Percentiles rank a stretch among this genome's conserved stretches.
Evolutionary conservation across 768 basidiomycete species (phyloP).

Genomic region (Suillus spraguei): DNA sequence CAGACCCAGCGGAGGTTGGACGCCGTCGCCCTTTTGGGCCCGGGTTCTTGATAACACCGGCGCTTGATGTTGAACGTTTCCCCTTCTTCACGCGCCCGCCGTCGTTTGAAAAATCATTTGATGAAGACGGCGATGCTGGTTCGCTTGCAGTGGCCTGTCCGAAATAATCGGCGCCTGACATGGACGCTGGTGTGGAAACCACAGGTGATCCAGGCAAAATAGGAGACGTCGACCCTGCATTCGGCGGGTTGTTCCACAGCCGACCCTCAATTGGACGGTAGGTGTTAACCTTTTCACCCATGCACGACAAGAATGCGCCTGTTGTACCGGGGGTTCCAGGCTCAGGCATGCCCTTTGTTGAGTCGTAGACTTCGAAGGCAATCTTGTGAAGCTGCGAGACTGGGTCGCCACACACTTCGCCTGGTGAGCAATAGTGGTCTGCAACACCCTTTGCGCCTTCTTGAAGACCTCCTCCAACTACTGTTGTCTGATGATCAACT

Average conservation of each 20-base stretch:
- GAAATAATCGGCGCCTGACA: conserved; percentile 69
- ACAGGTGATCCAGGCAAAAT: conserved; percentile 71
- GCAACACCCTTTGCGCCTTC: conserved; percentile 86
- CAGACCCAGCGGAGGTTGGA: conserved; percentile 76
- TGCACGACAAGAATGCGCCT: conserved; percentile 86
- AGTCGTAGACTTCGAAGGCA: conserved; percentile 88
- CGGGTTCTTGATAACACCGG: conserved; percentile 44
- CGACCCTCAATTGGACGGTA: conserved; percentile 84
- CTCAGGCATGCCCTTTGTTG: conserved; percentile 67
- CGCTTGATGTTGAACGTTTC: conserved; percentile 77
- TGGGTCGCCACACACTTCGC: conserved; percentile 91
- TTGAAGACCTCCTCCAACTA: conserved; percentile 88
- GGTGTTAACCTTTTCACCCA: conserved; percentile 93
- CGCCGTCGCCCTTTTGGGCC: conserved; percentile 60
- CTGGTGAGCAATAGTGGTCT: conserved; percentile 79
- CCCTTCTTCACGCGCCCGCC: conserved; percentile 82
- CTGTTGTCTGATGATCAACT: conserved; percentile 88
- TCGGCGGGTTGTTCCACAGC: conserved; percentile 63
- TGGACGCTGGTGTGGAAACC: conserved; percentile 59
- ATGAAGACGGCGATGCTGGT: conserved; percentile 62
- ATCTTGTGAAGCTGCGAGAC: conserved; percentile 97
- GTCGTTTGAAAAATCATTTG: conserved; percentile 77
- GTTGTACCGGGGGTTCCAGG: conserved; percentile 76
- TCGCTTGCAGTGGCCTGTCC: conserved; percentile 58
- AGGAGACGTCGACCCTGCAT: conserved; percentile 53